phyloP scores from a whole-genome alignment of 192 early-diverging fungal genomes.

The Dispira parvispora region DNA sequence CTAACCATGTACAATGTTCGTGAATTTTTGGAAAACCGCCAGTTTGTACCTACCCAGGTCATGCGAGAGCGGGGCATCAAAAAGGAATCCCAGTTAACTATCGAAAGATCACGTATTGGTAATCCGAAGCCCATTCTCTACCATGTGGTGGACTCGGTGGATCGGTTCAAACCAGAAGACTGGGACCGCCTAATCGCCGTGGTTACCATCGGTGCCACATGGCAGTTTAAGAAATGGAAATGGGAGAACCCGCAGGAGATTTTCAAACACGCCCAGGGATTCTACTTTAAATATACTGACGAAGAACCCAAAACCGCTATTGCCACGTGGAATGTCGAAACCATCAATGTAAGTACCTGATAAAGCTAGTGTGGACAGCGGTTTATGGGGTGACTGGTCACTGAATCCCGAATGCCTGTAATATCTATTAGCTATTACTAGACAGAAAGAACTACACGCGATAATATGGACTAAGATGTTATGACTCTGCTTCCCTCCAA shows the following conservation, averaged over 20 bases:
- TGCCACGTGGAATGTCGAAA: conserved; percentile 30
- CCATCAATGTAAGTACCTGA: conserved; percentile 33
- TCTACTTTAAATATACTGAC: conserved; percentile 37
- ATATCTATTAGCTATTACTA: background rate
- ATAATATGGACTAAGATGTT: background rate
- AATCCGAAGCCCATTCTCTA: conserved; percentile 36
- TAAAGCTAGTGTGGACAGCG: too few relatives aligned
- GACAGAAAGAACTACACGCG: background rate
- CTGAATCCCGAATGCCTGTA: conserved; percentile 7
- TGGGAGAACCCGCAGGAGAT: conserved; percentile 69
- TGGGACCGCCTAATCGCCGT: conserved; percentile 85
- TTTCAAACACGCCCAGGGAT: conserved; percentile 57
- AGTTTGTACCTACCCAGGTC: conserved; percentile 45
- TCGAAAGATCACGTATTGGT: conserved; percentile 30
- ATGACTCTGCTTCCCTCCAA: background rate
- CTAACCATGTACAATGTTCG: conserved; percentile 81
- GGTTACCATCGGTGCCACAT: conserved; percentile 75
- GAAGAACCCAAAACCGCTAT: conserved; percentile 25
- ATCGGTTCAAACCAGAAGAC: conserved; percentile 52
- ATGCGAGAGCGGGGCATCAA: conserved; percentile 39
- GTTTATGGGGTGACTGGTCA: background rate
- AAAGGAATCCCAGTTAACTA: conserved; percentile 44
- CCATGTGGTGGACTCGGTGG: conserved; percentile 66
- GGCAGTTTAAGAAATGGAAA: conserved; percentile 91
- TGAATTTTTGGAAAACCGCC: conserved; percentile 60